Base-by-base conservation (phyloP, 305 asterid genomes). In the Solanum hybrid region DNA sequence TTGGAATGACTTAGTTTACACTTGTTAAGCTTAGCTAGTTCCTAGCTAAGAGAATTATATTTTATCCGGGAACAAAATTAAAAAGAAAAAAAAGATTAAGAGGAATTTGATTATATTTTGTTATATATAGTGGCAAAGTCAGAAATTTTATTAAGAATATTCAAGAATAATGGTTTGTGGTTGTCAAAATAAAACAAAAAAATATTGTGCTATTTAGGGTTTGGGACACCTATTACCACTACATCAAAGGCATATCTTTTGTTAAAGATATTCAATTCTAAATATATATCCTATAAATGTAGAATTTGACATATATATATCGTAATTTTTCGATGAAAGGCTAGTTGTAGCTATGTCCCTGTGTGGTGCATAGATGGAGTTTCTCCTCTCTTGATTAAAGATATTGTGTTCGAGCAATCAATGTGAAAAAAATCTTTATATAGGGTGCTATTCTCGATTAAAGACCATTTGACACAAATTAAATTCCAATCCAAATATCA, bases 341-440 rank as follows among this genome's bases (percentile, higher is more conserved):
- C 9, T 56, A 56, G 4, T 0, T 56, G 2, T 56, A 56, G 24
- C 10, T 56, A 56, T 0, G n/a, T 0, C 69, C 10, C 2, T 56
- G 22, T 51, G 22, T 14, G 24, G 2, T 3, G 24, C 24, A 56
- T 56, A 17, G 69, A 56, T 78, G 17, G 3, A 8, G 12, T 60
- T 20, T 0, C 12, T 22, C 3, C 3, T 60, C 5, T 60, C 26
- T 60, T 22, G 5, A 22, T 60, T 2, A 60, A 0, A 22, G 5
- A 0, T 60, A 8, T 22, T 60, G 26, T 0, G 5, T 60, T 60
- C 0, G 1, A 7, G 5, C 5, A 0, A 20, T 8, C 0, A 2
- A 60, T 60, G 5, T 17, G 11, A 60, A 22, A 60, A 60, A 60
- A 20, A 60, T 7, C 3, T 7, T 56, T 56, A 17, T 6, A 56